Evolutionary conservation across 2,329 filamentous ascomycete species (phyloP).

Genomic region (Chaetomium sp.): DNA sequence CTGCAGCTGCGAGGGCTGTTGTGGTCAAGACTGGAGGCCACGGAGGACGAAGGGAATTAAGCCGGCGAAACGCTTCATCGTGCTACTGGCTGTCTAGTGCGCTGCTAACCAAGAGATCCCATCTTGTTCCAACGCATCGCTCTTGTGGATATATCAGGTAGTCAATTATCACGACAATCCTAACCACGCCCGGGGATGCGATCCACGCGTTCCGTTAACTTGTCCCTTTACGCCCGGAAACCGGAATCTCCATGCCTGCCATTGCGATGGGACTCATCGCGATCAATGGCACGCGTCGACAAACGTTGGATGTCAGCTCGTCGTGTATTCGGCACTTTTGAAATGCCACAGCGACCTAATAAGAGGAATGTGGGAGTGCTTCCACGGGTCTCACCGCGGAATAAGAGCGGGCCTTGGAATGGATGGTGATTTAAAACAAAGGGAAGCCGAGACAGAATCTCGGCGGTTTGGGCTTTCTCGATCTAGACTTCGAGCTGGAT

Average conservation of each 20-base stretch:
- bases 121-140: neutral
- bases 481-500: constrained; percentile 15
- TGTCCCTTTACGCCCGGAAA: neutral
- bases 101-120: constrained; percentile 1
- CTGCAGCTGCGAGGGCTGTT: neutral
- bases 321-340: neutral
- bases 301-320: neutral
- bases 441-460: neutral
- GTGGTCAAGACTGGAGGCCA: constrained; percentile 21
- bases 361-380: constrained; percentile 3
- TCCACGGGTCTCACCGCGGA: neutral
- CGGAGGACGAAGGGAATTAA: constrained; percentile 18
- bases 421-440: neutral
- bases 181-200: neutral
- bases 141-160: constrained; percentile 27
- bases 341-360: neutral
- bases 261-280: neutral
- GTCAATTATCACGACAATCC: neutral
- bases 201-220: neutral
- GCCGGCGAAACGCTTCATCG: constrained; percentile 25
- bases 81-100: constrained; percentile 16
- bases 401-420: neutral
- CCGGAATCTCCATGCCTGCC: constrained; percentile 13
- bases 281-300: neutral
- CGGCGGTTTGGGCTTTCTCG: neutral